phyloP scores from a whole-genome alignment of 257 asterid species.

The Primulina huaijiensis region DNA sequence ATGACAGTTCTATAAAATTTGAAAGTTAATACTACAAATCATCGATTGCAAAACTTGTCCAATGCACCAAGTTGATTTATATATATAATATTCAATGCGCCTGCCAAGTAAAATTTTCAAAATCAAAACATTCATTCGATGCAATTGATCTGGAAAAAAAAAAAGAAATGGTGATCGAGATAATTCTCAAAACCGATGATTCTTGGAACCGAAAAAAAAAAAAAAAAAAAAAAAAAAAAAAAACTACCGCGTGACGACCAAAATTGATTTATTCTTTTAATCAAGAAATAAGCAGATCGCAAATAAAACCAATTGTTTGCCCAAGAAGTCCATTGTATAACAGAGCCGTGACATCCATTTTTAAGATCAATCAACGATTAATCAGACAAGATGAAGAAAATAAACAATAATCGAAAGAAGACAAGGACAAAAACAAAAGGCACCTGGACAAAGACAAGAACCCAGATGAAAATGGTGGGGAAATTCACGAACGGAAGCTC shows the following conservation, averaged over 20 bases:
- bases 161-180: background rate
- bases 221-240: too few relatives aligned
- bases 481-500: background rate
- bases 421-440: background rate
- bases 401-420: background rate
- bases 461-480: background rate
- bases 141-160: conserved; percentile 11
- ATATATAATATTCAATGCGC: background rate
- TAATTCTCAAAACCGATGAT: background rate
- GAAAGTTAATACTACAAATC: background rate
- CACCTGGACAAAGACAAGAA: background rate
- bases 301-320: background rate
- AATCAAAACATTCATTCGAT: background rate
- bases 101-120: background rate
- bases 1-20: background rate
- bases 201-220: background rate
- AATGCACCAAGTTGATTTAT: background rate
- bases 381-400: background rate
- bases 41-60: background rate
- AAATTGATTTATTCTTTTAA: background rate
- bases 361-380: too few relatives aligned
- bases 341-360: background rate
- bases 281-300: background rate
- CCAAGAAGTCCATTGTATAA: background rate
- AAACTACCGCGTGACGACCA: background rate